phyloP scores from a whole-genome alignment of 768 basidiomycete species.

The Artomyces pyxidatus region DNA sequence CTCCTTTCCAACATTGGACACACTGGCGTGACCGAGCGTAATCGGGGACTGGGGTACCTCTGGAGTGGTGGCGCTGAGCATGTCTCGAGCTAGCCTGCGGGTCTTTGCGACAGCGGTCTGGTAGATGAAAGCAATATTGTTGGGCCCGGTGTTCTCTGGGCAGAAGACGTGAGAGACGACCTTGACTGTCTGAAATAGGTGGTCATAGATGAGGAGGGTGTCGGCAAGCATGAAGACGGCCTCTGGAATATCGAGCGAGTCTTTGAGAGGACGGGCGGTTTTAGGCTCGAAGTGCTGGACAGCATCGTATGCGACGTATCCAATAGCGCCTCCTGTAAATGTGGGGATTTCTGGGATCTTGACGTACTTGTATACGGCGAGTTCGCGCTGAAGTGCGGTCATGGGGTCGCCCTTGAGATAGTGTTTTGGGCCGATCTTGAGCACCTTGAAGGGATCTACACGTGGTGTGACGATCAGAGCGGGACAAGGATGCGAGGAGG shows the following conservation, averaged over 20 bases:
- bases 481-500: neutral
- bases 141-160: conserved; percentile 56
- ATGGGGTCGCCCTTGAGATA: conserved; percentile 85
- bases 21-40: conserved; percentile 54
- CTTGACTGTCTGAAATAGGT: conserved; percentile 91
- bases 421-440: conserved; percentile 82
- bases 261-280: conserved; percentile 66
- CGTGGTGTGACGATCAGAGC: neutral
- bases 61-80: conserved; percentile 44
- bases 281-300: conserved; percentile 96
- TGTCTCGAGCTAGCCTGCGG: conserved; percentile 65
- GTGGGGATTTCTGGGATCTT: conserved; percentile 88
- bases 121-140: conserved; percentile 78
- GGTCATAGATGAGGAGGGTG: conserved; percentile 93
- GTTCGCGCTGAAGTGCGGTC: conserved; percentile 73
- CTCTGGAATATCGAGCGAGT: conserved; percentile 85
- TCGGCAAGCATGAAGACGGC: conserved; percentile 96
- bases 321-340: conserved; percentile 96
- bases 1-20: conserved; percentile 87
- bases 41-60: conserved; percentile 64
- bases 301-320: conserved; percentile 95
- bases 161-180: conserved; percentile 94
- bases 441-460: conserved; percentile 86
- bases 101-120: conserved; percentile 80
- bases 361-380: conserved; percentile 81